Base-by-base conservation (phyloP, 2,329 filamentous ascomycete species). In the Cytospora paraplurivora region DNA sequence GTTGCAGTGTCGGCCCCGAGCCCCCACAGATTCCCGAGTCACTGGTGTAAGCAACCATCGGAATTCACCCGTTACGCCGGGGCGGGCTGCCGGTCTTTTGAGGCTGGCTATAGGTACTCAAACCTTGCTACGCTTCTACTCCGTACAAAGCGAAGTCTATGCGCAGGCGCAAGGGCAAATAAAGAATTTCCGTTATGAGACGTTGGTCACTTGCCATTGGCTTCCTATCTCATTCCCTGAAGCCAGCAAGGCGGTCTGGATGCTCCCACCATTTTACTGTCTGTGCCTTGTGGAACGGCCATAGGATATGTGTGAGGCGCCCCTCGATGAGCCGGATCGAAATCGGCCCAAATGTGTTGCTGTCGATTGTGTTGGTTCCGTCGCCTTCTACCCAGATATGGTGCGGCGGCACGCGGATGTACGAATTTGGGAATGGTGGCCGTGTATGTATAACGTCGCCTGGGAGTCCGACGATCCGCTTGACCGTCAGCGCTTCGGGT, bases 301-400 rank as follows among this genome's bases (percentile, higher is more conserved):
- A 89, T 62, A 97, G 72, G 37, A 96, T 82, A 73, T 88, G 86
- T 13, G 88, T 85, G 21, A 93, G 87, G 70, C 83, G 87, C 0
- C 93, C 93, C 44, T 88, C 87, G 41, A 98, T 84, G 67, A 98
- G 74, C 61, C 85, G 85, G 67, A 85, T 86, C 32, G 90, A 89
- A 55, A 96, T 87, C 4, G 95, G 92, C 1, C 95, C 95, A 75
- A 96, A 97, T 13, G 87, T 87, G 76, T 97, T 96, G 76, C 93
- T 97, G 77, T 99, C 95, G 65, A 88, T 75, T 62, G 86, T 92
- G 70, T 85, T 85, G 57, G 84, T 82, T 69, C 85, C 84, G 73
- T 99, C 95, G 1, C 95, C 95, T 74, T 98, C 94, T 1, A 99
- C 87, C 95, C 95, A 99, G 34, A 98, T 83, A 78, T 98, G 93